Evolutionary conservation across 768 basidiomycete species (phyloP), one percentile per base, ranked within the genome.

Genomic region (Suillus plorans): DNA sequence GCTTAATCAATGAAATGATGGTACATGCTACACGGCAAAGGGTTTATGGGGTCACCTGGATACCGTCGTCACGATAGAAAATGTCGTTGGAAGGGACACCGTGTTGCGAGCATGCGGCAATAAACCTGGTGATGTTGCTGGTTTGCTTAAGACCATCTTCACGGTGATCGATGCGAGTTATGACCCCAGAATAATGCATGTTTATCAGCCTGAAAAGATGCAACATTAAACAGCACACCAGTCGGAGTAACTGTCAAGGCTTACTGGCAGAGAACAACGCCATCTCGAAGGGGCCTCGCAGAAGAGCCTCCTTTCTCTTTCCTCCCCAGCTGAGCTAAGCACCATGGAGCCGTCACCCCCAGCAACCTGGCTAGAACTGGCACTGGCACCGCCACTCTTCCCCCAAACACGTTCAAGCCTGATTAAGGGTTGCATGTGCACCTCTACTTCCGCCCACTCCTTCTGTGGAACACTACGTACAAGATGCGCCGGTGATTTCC

Each of bases 261-360:
- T 79, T 72, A 96, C 95, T 92, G 89, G 87, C 95, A 95, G 28
- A 97, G 82, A 25, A 96, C 85, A 74, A 88, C 90, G 1, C 95
- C 95, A 78, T 97, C 95, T 69, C 87, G 79, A 63, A 96, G 73
- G n/a, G 0, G 91, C 87, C 62, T 95, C 92, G 41, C 82, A 80
- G 70, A 95, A 97, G 39, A 86, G 74, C 61, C 81, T 82, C 67
- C 89, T 79, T 76, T 95, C 92, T 70, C 88, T 81, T 68, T 94
- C 92, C 76, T 91, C 92, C 42, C 88, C 89, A 36, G 81, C 79
- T 28, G 80, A 77, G 68, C 82, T 81, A 20, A 81, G 66, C 25
- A 82, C 79, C 49, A 72, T 74, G 18, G 78, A 73, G 47, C 69
- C 69, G 64, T 74, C 65, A 28, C 74, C 72, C 42, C 76, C 70